Evolutionary conservation across 345 rosid species (phyloP).

Genomic region (Linum lewisii): DNA sequence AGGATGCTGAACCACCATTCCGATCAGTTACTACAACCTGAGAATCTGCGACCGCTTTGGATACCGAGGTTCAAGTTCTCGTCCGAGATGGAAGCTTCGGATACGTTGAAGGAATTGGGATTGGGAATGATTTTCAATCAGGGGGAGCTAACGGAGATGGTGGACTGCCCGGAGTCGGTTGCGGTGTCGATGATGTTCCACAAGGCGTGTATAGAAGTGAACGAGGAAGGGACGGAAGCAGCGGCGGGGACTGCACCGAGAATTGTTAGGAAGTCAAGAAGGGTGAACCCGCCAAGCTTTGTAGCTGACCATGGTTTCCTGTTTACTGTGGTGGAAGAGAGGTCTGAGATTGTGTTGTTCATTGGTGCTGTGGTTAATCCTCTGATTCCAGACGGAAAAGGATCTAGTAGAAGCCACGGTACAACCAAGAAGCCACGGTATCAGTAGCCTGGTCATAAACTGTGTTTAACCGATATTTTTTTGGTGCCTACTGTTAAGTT

Average conservation of each 20-base stretch:
- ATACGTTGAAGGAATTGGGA: constrained; percentile 16
- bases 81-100: constrained; percentile 21
- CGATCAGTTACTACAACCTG: not conserved
- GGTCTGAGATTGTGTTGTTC: constrained; percentile 12
- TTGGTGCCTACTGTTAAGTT: too few relatives aligned
- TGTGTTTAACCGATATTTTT: too few relatives aligned
- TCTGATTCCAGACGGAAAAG: not conserved
- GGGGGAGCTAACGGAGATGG: constrained; percentile 21
- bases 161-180: constrained; percentile 7
- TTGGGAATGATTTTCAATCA: constrained; percentile 11
- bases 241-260: constrained; percentile 12
- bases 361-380: constrained; percentile 24
- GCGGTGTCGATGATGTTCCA: constrained; percentile 17
- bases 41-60: constrained; percentile 14
- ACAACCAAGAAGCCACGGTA: too few relatives aligned
- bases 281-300: constrained; percentile 10
- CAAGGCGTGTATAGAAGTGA: constrained; percentile 30
- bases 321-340: constrained; percentile 22
- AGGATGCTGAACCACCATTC: constrained; percentile 12
- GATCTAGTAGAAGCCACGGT: too few relatives aligned
- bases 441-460: too few relatives aligned
- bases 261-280: not conserved
- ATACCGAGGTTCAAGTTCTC: constrained; percentile 23
- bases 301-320: constrained; percentile 29
- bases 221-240: constrained; percentile 34